A percentile compares a stretch with the other conserved stretches of the same genome.
These are phyloP conservation scores for Verruconis gallopava DNA, from an alignment of 2,329 filamentous ascomycete genomes.

Conservation along the genomic window DNA sequence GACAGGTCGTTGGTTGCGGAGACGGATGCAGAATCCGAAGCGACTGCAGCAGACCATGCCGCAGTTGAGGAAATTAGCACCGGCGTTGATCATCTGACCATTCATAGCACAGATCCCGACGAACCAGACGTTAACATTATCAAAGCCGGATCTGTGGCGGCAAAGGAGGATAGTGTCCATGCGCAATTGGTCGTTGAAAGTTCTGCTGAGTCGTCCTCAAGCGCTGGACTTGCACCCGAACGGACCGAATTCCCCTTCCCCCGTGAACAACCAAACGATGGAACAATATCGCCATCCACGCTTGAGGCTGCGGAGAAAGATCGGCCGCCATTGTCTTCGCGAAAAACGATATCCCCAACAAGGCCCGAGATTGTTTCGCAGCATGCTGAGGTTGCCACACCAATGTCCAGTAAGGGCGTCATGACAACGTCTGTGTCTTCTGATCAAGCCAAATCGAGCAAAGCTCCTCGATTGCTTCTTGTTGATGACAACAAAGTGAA, in stretches of 20 bases:
- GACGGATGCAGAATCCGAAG: not conserved
- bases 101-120: constrained; percentile 8
- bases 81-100: constrained; percentile 11
- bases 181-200: constrained; percentile 14
- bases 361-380: not conserved
- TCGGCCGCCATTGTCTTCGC: not conserved
- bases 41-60: not conserved
- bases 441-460: not conserved
- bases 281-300: constrained; percentile 7
- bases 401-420: not conserved
- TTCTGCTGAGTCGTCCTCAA: not conserved
- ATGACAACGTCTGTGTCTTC: not conserved
- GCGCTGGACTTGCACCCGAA: constrained; percentile 1
- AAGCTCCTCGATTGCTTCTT: constrained; percentile 16
- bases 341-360: constrained; percentile 5
- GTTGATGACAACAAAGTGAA: constrained; percentile 30
- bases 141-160: constrained; percentile 11
- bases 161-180: constrained; percentile 14
- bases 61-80: constrained; percentile 8
- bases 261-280: not conserved
- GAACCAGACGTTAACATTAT: constrained; percentile 12
- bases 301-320: not conserved
- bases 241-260: constrained; percentile 7
- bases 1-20: constrained; percentile 1
- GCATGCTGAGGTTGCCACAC: not conserved